Evolutionary conservation across 768 basidiomycete species (phyloP).

Genomic region (Suillus americanus): DNA sequence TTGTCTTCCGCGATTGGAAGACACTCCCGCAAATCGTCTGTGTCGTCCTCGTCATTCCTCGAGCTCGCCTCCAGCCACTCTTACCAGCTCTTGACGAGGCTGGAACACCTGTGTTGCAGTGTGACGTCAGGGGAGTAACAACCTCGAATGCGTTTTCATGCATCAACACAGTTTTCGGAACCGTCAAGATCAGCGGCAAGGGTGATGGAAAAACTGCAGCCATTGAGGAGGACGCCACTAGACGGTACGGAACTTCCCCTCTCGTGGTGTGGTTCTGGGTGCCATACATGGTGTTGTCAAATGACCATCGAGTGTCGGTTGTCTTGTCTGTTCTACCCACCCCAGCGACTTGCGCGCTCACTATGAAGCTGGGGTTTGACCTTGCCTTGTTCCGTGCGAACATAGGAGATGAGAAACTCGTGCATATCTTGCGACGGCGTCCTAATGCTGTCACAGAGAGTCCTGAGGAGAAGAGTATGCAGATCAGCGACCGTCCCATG

Average conservation of each 20-base stretch:
- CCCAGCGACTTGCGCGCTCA: slow-evolving; percentile 5
- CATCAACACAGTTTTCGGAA: slow-evolving; percentile 22
- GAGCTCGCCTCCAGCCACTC: slow-evolving; percentile 21
- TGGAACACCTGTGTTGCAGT: slow-evolving; percentile 20
- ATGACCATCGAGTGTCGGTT: slow-evolving; percentile 12
- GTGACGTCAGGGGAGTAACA: slow-evolving; percentile 15
- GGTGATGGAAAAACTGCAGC: slow-evolving; percentile 15
- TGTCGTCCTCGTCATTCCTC: slow-evolving; percentile 34
- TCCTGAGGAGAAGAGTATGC: slow-evolving; percentile 25
- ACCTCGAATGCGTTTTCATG: slow-evolving; percentile 18
- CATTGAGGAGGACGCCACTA: slow-evolving; percentile 16
- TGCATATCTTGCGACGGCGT: slow-evolving; percentile 21
- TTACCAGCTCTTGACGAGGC: slow-evolving; percentile 20
- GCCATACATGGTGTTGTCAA: slow-evolving; percentile 9
- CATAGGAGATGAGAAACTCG: slow-evolving; percentile 11
- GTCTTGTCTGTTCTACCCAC: slow-evolving; percentile 16
- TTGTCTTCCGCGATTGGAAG: slow-evolving; percentile 31
- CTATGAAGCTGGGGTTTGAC: background rate
- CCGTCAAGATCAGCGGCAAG: slow-evolving; percentile 15
- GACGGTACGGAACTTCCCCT: slow-evolving; percentile 16
- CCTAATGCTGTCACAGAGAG: slow-evolving; percentile 12
- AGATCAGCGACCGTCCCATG: background rate
- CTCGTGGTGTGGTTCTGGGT: slow-evolving; percentile 24
- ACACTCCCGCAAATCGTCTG: slow-evolving; percentile 31
- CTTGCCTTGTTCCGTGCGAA: slow-evolving; percentile 19